phyloP scores from a whole-genome alignment of 208 protist genomes.

The Kentomonas sorsogonicus region DNA sequence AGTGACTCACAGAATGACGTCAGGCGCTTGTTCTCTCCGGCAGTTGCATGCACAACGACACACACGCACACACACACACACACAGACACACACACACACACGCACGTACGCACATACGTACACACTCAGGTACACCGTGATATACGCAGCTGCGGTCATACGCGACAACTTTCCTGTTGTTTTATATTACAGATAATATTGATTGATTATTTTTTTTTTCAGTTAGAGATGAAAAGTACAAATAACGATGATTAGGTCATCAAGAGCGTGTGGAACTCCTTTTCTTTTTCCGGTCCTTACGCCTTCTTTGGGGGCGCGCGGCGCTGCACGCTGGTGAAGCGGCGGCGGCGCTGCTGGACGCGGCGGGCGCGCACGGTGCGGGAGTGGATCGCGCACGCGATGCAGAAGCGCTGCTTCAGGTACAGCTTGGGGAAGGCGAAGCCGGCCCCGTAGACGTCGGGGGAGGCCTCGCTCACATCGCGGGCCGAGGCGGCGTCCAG shows the following conservation, averaged over 20 bases:
- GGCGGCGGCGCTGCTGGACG: slow-evolving; percentile 73
- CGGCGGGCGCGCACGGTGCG: slow-evolving; percentile 93
- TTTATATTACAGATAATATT: too few species aligned
- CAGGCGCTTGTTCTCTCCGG: too few species aligned
- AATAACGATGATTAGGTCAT: slow-evolving; percentile 13
- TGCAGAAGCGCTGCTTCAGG: slow-evolving; percentile 99
- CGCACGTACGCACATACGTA: too few species aligned
- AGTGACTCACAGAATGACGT: too few species aligned
- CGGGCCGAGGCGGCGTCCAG: slow-evolving; percentile 95
- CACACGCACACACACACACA: too few species aligned
- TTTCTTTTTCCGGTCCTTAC: slow-evolving; percentile 13
- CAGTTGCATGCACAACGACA: too few species aligned
- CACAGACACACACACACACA: too few species aligned
- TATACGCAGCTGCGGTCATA: too few species aligned
- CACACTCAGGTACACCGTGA: too few species aligned
- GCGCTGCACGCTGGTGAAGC: slow-evolving; percentile 80
- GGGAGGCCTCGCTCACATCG: slow-evolving; percentile 96
- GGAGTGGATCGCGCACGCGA: slow-evolving; percentile 99
- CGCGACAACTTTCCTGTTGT: too few species aligned
- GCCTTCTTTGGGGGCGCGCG: slow-evolving; percentile 61
- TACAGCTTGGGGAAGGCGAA: slow-evolving; percentile 98
- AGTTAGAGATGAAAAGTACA: slow-evolving; percentile 6
- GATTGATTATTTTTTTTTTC: slow-evolving; percentile 18
- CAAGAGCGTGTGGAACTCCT: slow-evolving; percentile 11
- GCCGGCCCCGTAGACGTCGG: slow-evolving; percentile 86